These are phyloP conservation scores for Tulasnella sp. DNA, from an alignment of 768 basidiomycete species.

Conservation along the genomic window DNA sequence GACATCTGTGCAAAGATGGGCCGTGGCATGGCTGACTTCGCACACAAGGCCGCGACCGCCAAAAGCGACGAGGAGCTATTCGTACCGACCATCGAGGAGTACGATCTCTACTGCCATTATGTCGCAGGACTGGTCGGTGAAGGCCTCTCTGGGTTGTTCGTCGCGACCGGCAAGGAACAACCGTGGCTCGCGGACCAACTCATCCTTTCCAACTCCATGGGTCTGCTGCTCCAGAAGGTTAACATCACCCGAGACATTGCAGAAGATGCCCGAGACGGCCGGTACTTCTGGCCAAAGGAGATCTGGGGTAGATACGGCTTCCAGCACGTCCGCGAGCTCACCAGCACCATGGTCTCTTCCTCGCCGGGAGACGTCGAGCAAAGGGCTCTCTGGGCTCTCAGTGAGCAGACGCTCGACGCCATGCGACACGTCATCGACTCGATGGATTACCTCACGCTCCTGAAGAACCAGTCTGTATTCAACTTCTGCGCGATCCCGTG, in stretches of 20 bases:
- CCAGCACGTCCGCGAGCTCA: slow-evolving; percentile 57
- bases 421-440: slow-evolving; percentile 73
- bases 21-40: slow-evolving; percentile 90
- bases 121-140: slow-evolving; percentile 97
- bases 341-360: slow-evolving; percentile 26
- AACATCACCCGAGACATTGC: slow-evolving; percentile 95
- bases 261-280: slow-evolving; percentile 74
- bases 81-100: slow-evolving; percentile 68
- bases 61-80: slow-evolving; percentile 40
- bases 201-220: slow-evolving; percentile 86
- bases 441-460: slow-evolving; percentile 76
- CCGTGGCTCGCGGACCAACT: slow-evolving; percentile 66
- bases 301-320: slow-evolving; percentile 81
- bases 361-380: slow-evolving; percentile 30
- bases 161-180: slow-evolving; percentile 73
- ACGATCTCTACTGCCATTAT: slow-evolving; percentile 97
- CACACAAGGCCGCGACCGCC: slow-evolving; percentile 60
- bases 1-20: slow-evolving; percentile 83
- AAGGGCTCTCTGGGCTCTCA: slow-evolving; percentile 69
- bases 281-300: slow-evolving; percentile 91
- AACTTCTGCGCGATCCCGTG: slow-evolving; percentile 93
- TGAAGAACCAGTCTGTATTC: slow-evolving; percentile 88
- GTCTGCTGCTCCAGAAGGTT: slow-evolving; percentile 92
- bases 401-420: slow-evolving; percentile 82
- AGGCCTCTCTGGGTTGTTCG: slow-evolving; percentile 79